Percentiles rank a stretch among this genome's conserved stretches.
Evolutionary conservation across 2,329 filamentous ascomycete genomes (phyloP).

Genomic region (Aschersonia sp.): DNA sequence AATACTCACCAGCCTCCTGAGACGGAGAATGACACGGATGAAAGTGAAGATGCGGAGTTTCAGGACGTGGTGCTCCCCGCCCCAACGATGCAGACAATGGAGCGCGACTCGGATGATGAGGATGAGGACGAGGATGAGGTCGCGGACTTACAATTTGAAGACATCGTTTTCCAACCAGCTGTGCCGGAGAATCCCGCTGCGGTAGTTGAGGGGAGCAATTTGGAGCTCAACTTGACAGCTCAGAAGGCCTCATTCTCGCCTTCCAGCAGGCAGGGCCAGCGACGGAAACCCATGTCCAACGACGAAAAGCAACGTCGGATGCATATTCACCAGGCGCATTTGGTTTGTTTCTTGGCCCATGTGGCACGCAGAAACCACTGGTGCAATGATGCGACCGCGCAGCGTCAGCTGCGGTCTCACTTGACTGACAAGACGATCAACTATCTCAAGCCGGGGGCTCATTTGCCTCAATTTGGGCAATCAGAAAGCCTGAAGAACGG

Average conservation of each 20-base stretch:
- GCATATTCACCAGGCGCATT: conserved; percentile 72
- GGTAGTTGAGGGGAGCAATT: conserved; percentile 15
- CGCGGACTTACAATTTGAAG: conserved; percentile 30
- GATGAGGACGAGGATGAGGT: conserved; percentile 22
- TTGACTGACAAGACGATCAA: conserved; percentile 50
- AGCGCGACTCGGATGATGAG: conserved; percentile 31
- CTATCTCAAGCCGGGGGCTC: conserved; percentile 53
- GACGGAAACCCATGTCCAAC: conserved; percentile 37
- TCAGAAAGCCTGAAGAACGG: conserved; percentile 68
- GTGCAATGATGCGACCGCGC: conserved; percentile 66
- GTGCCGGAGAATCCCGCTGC: conserved; percentile 9
- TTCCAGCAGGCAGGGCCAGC: conserved; percentile 17
- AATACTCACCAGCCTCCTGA: background rate
- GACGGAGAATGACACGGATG: conserved; percentile 3
- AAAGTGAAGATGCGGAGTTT: conserved; percentile 28
- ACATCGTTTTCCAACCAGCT: conserved; percentile 27
- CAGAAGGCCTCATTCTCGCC: conserved; percentile 21
- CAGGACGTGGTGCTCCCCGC: conserved; percentile 33
- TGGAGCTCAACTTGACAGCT: conserved; percentile 38
- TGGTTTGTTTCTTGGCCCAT: conserved; percentile 72
- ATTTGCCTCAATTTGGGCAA: conserved; percentile 58
- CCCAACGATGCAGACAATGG: conserved; percentile 35
- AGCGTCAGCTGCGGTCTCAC: conserved; percentile 48
- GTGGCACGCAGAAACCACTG: conserved; percentile 66
- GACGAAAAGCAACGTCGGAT: conserved; percentile 44